Evolutionary conservation across 768 basidiomycete genomes (phyloP).

Genomic region (Russula lepida): DNA sequence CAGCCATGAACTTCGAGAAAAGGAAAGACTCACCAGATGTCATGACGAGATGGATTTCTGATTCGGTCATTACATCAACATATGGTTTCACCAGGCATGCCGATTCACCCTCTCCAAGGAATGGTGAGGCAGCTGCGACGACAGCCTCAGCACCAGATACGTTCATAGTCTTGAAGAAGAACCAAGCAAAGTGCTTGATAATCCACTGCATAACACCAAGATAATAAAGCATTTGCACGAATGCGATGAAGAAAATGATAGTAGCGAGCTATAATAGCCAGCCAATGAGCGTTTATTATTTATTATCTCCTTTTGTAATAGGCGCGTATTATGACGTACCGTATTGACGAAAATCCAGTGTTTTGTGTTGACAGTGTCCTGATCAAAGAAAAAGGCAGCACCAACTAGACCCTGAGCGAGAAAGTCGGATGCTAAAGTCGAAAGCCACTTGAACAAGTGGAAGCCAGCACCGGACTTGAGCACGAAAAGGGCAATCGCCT

Average conservation of each 20-base stretch:
- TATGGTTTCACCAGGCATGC: conserved; percentile 82
- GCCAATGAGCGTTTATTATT: background rate
- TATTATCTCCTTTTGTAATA: background rate
- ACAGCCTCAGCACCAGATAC: conserved; percentile 91
- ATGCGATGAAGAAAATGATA: conserved; percentile 92
- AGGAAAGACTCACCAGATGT: conserved; percentile 50
- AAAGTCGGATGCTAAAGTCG: conserved; percentile 76
- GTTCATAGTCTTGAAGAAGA: conserved; percentile 88
- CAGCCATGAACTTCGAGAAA: background rate
- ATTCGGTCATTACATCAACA: conserved; percentile 75
- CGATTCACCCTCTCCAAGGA: conserved; percentile 86
- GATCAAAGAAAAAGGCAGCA: conserved; percentile 76
- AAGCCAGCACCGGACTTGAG: conserved; percentile 83
- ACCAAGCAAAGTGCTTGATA: conserved; percentile 82
- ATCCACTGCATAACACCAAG: conserved; percentile 93
- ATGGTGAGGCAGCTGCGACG: conserved; percentile 88
- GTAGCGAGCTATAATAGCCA: conserved; percentile 45
- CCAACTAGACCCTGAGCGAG: conserved; percentile 59
- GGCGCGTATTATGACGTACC: conserved; percentile 32
- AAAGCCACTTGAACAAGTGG: conserved; percentile 77
- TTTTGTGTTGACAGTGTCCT: conserved; percentile 45
- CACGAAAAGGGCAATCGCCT: conserved; percentile 81
- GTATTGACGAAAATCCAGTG: conserved; percentile 84
- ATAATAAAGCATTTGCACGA: conserved; percentile 88
- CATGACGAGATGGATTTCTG: conserved; percentile 81